phyloP scores from a whole-genome alignment of 1,284 basidiomycete genomes.

The Neolentinus lepideus region DNA sequence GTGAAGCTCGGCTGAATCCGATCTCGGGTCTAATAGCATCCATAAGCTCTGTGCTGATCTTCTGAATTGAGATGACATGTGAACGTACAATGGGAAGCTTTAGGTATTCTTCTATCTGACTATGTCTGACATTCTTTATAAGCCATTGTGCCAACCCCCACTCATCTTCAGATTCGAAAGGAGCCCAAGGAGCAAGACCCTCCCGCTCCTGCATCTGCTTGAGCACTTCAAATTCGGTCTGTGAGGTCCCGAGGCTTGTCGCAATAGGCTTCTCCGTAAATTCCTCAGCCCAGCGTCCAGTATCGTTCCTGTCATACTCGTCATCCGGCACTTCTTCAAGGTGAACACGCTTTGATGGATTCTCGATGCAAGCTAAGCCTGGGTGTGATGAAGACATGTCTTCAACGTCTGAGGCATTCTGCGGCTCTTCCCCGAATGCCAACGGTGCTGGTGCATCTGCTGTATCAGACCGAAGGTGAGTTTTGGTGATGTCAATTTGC shows the following conservation, averaged over 20 bases:
- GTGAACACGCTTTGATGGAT: neutral
- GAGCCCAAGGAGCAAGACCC: conserved; percentile 12
- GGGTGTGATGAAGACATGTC: too few species aligned
- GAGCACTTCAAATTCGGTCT: neutral
- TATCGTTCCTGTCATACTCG: too few species aligned
- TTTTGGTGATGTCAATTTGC: neutral
- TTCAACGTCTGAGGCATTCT: too few species aligned
- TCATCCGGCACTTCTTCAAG: neutral
- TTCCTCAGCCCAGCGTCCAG: neutral
- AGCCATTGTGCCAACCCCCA: conserved; percentile 25
- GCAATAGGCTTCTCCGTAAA: neutral
- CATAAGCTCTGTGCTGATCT: neutral
- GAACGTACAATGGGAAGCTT: conserved; percentile 24
- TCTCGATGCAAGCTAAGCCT: too few species aligned
- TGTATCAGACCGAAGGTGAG: neutral
- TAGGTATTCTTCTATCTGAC: conserved; percentile 21
- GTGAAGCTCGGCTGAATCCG: conserved; percentile 13
- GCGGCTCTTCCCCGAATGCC: too few species aligned
- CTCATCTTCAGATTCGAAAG: conserved; percentile 19
- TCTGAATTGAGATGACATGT: neutral
- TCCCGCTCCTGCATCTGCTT: neutral
- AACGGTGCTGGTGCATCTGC: too few species aligned
- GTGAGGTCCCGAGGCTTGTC: neutral
- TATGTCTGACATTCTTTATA: conserved; percentile 18
- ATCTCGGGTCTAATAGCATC: conserved; percentile 7